A percentile compares a stretch with the other conserved stretches of the same genome.
These are phyloP conservation scores for Yamadazyma pseudoaaseri DNA, from an alignment of 1,139 yeast species.

Conservation along the genomic window DNA sequence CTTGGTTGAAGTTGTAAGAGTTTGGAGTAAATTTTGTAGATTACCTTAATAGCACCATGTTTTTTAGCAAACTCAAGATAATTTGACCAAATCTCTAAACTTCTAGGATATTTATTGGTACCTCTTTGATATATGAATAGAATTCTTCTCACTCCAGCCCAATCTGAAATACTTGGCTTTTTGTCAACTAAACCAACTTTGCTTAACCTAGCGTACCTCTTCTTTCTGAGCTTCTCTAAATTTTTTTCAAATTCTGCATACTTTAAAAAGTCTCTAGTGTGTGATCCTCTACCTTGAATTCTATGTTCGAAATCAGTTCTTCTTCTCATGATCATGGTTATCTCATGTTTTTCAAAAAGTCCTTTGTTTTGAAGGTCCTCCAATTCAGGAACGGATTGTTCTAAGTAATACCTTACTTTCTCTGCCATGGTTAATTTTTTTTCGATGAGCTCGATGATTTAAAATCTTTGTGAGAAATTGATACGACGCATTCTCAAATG, in stretches of 20 bases:
- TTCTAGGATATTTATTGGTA: conserved; percentile 75
- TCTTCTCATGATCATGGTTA: conserved; percentile 83
- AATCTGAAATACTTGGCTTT: conserved; percentile 71
- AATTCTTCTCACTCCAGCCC: conserved; percentile 84
- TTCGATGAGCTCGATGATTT: conserved; percentile 14
- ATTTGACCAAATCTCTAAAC: conserved; percentile 73
- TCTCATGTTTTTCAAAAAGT: conserved; percentile 76
- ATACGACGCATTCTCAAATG: no score
- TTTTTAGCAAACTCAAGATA: conserved; percentile 73
- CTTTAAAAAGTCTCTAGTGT: conserved; percentile 71
- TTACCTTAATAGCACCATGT: conserved; percentile 72
- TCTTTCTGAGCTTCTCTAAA: conserved; percentile 73
- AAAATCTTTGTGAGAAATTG: conserved; percentile 1
- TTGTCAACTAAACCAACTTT: conserved; percentile 50
- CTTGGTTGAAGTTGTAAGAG: conserved; percentile 88
- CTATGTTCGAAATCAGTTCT: conserved; percentile 96
- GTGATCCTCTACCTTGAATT: conserved; percentile 79
- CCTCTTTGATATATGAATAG: conserved; percentile 84
- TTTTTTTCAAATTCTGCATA: conserved; percentile 82
- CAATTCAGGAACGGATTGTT: conserved; percentile 86
- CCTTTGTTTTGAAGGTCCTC: conserved; percentile 84
- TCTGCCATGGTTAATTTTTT: conserved; percentile 54
- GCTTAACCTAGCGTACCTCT: conserved; percentile 64
- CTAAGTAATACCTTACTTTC: conserved; percentile 73
- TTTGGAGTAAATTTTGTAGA: conserved; percentile 78